Evolutionary conservation across 768 basidiomycete genomes (phyloP).

Genomic region (Tylopilus sp.): DNA sequence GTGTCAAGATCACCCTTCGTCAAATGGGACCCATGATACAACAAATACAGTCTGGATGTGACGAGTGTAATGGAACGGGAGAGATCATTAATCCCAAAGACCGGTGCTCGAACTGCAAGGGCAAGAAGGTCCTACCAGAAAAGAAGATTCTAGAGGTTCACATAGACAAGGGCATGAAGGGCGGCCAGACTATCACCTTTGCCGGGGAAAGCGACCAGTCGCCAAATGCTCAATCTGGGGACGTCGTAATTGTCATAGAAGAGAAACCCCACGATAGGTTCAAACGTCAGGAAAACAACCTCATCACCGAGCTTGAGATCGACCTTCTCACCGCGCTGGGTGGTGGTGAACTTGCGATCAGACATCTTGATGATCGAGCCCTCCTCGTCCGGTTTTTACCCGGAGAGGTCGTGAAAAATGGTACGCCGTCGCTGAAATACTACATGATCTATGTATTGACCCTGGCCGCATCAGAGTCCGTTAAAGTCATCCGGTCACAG

Average conservation of each 20-base stretch:
- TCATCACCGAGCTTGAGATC: constrained; percentile 83
- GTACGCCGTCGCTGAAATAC: constrained; percentile 44
- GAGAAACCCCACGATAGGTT: constrained; percentile 90
- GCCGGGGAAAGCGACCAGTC: constrained; percentile 90
- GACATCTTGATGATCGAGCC: constrained; percentile 90
- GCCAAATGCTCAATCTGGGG: constrained; percentile 85
- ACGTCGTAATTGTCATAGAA: constrained; percentile 91
- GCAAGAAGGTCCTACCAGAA: constrained; percentile 91
- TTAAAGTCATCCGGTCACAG: constrained; percentile 90
- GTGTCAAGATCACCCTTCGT: constrained; percentile 85
- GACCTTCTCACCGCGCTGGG: constrained; percentile 92
- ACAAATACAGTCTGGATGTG: constrained; percentile 93
- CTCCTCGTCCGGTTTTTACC: constrained; percentile 80
- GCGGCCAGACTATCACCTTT: constrained; percentile 87
- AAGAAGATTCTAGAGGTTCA: constrained; percentile 97
- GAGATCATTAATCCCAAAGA: constrained; percentile 94
- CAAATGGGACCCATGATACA: constrained; percentile 99
- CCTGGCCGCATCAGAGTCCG: constrained; percentile 50
- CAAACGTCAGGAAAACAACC: constrained; percentile 84
- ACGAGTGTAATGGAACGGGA: constrained; percentile 90
- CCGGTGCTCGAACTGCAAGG: constrained; percentile 88
- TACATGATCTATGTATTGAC: neutral
- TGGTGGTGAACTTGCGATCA: constrained; percentile 87
- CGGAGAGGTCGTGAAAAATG: constrained; percentile 91
- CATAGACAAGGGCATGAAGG: constrained; percentile 98